Conservation (phyloP, 1,139 yeast species). For the Blastobotrys petasosporus region DNA sequence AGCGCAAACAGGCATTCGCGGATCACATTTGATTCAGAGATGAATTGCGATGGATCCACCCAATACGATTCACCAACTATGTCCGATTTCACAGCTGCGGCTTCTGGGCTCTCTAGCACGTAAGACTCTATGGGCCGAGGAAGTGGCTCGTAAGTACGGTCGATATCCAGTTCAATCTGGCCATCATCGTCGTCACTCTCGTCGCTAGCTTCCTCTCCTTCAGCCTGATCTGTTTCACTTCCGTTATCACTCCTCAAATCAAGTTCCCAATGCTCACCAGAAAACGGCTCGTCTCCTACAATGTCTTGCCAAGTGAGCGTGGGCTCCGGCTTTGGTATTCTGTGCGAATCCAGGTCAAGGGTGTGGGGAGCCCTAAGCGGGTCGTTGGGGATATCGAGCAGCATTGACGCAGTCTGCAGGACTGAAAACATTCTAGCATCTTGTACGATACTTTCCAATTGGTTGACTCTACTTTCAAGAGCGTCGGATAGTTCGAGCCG, state of each 20-base stretch:
- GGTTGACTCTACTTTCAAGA: constrained; percentile 18
- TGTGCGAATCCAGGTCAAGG: background rate
- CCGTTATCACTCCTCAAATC: no score
- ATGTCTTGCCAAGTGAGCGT: constrained; percentile 25
- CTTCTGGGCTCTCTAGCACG: background rate
- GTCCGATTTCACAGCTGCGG: background rate
- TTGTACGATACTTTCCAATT: constrained; percentile 5
- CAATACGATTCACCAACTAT: background rate
- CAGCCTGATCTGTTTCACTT: background rate
- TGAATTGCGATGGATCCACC: background rate
- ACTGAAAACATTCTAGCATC: constrained; percentile 8
- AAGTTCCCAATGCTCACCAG: constrained; percentile 24
- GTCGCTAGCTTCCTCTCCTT: background rate
- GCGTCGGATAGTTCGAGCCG: constrained; percentile 23
- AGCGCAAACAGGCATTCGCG: constrained; percentile 19
- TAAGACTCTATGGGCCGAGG: constrained; percentile 6
- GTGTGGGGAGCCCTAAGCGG: constrained; percentile 1
- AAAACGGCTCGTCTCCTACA: constrained; percentile 23
- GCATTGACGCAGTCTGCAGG: constrained; percentile 17
- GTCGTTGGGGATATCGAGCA: constrained; percentile 17
- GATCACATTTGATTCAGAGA: constrained; percentile 16
- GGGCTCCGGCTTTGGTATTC: background rate
- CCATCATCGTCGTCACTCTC: constrained; percentile 10
- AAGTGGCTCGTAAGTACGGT: constrained; percentile 5
- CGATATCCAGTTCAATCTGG: constrained; percentile 1